Conservation (phyloP, 768 basidiomycete genomes). For the Boletus rufocinnamomeus region DNA sequence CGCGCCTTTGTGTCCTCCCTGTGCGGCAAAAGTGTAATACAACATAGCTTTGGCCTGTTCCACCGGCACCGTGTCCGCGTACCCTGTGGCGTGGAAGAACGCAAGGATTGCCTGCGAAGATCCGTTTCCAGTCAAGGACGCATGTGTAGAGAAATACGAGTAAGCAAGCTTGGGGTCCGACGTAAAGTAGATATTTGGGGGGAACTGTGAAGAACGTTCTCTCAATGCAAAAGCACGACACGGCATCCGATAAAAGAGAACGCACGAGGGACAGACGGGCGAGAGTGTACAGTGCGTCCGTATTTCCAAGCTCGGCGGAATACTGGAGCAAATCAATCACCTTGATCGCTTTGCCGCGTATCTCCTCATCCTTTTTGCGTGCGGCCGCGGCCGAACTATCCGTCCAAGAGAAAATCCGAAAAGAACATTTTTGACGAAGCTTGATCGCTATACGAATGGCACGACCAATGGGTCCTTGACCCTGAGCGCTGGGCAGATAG, state of each 20-base stretch:
- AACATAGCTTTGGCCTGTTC: constrained; percentile 84
- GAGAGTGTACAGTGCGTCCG: constrained; percentile 69
- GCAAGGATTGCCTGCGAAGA: constrained; percentile 84
- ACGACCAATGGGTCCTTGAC: constrained; percentile 75
- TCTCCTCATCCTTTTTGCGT: constrained; percentile 65
- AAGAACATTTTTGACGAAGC: constrained; percentile 60
- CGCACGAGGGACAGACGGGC: constrained; percentile 69
- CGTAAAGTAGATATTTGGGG: constrained; percentile 66
- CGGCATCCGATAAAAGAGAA: constrained; percentile 2
- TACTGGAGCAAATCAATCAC: constrained; percentile 79
- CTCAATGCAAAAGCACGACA: background rate
- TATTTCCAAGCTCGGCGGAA: constrained; percentile 76
- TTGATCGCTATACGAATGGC: constrained; percentile 66
- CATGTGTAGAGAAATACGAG: constrained; percentile 63
- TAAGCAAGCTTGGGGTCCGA: constrained; percentile 64
- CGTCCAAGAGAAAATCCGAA: constrained; percentile 44
- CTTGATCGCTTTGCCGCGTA: constrained; percentile 72
- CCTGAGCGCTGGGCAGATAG: constrained; percentile 70
- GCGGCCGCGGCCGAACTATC: constrained; percentile 44
- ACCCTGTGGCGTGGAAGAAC: constrained; percentile 90
- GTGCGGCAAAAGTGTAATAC: constrained; percentile 92
- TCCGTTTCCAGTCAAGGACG: constrained; percentile 73
- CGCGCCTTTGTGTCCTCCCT: constrained; percentile 82
- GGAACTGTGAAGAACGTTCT: constrained; percentile 49
- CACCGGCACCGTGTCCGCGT: constrained; percentile 58